phyloP scores from a whole-genome alignment of 352 stramenopile species.

The Globisporangium polare region DNA sequence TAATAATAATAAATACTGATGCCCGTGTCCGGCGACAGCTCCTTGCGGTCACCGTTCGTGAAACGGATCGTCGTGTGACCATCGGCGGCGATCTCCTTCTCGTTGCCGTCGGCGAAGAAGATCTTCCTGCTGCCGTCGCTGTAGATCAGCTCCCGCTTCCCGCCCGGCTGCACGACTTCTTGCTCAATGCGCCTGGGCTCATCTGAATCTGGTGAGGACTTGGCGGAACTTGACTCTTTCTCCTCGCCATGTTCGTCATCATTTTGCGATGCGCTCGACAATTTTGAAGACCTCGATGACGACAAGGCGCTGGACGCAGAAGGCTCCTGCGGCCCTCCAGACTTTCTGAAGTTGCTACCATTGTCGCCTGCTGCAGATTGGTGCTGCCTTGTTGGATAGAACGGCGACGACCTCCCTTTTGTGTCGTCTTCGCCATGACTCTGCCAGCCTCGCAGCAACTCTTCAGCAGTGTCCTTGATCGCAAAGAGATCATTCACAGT shows the following conservation, averaged over 20 bases:
- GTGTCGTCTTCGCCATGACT: not conserved
- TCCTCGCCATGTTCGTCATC: not conserved
- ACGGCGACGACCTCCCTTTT: not conserved
- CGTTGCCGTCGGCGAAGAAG: conserved; percentile 90
- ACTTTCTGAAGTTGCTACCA: not conserved
- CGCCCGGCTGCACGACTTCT: conserved; percentile 50
- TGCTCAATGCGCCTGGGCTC: conserved; percentile 16
- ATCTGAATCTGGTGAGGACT: not conserved
- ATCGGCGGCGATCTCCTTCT: conserved; percentile 90
- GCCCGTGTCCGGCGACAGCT: conserved; percentile 75
- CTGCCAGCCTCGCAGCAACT: conserved; percentile 34
- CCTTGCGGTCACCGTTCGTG: conserved; percentile 95
- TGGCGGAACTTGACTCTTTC: not conserved
- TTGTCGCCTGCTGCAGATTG: not conserved
- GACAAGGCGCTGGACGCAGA: not conserved
- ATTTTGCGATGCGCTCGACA: not conserved
- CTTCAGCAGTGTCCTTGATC: conserved; percentile 37
- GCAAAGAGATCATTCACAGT: conserved; percentile 36
- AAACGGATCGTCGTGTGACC: conserved; percentile 90
- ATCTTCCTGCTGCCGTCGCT: conserved; percentile 67
- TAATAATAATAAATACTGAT: conserved; percentile 94
- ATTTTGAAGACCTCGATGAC: not conserved
- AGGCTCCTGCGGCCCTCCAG: not conserved
- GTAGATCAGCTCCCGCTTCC: conserved; percentile 60
- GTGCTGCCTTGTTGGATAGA: not conserved